phyloP scores from a whole-genome alignment of 2,329 filamentous ascomycete genomes.

The Beauveria scarabaeidicola region DNA sequence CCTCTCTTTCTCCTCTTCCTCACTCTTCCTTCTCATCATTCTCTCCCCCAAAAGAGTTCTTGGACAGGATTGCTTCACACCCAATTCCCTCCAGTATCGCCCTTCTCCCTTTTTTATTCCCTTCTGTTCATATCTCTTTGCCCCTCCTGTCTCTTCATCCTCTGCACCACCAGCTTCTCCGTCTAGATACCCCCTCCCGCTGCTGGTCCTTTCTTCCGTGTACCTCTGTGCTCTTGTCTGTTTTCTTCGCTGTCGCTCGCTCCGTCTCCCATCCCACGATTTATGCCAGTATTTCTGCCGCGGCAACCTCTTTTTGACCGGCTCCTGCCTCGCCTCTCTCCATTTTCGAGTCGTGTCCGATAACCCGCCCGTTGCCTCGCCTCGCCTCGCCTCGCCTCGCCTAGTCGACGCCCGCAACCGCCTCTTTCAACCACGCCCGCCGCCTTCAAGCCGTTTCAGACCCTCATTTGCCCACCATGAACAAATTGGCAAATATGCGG shows the following conservation, averaged over 20 bases:
- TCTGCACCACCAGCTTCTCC: slow-evolving; percentile 10
- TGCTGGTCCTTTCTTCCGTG: not conserved
- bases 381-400: not conserved
- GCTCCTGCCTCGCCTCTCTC: not conserved
- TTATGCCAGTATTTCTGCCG: not conserved
- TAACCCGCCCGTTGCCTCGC: not conserved
- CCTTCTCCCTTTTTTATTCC: slow-evolving; percentile 14
- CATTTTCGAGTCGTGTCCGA: slow-evolving; percentile 1
- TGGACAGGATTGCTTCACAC: slow-evolving; percentile 21
- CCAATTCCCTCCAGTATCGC: slow-evolving; percentile 13
- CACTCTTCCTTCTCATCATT: slow-evolving; percentile 15
- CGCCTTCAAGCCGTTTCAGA: not conserved
- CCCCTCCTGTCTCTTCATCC: slow-evolving; percentile 15
- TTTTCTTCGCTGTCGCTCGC: slow-evolving; percentile 6
- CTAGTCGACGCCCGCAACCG: not conserved
- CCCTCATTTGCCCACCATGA: slow-evolving; percentile 42
- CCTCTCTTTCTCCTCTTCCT: slow-evolving; percentile 4
- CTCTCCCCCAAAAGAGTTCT: slow-evolving; percentile 18
- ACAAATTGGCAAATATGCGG: slow-evolving; percentile 64
- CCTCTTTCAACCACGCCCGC: not conserved
- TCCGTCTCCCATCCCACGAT: not conserved
- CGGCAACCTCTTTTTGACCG: not conserved
- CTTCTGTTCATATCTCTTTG: slow-evolving; percentile 16
- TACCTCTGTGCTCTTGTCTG: not conserved
- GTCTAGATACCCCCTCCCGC: slow-evolving; percentile 7